phyloP scores from a whole-genome alignment of 2,329 filamentous ascomycete genomes.

The Fusarium dimerum region DNA sequence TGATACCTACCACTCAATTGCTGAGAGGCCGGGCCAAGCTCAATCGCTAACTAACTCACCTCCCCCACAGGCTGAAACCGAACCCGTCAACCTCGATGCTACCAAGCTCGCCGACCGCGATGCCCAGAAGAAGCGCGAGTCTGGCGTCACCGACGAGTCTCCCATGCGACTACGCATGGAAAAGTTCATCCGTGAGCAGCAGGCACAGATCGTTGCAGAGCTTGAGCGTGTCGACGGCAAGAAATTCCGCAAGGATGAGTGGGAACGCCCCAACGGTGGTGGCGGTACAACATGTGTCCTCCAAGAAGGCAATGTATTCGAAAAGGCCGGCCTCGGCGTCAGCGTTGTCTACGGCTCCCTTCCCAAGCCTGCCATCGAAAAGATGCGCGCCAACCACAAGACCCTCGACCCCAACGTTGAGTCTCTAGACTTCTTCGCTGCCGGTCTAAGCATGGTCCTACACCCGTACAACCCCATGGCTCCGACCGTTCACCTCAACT shows the following conservation, averaged over 20 bases:
- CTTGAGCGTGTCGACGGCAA: constrained; percentile 83
- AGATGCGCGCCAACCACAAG: constrained; percentile 95
- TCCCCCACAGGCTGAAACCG: constrained; percentile 40
- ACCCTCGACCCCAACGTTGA: constrained; percentile 78
- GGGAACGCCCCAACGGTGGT: constrained; percentile 84
- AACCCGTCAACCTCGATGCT: constrained; percentile 54
- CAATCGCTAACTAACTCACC: constrained; percentile 15
- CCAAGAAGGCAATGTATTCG: constrained; percentile 95
- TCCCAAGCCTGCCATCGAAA: constrained; percentile 81
- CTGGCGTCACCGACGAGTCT: constrained; percentile 67
- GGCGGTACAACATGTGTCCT: constrained; percentile 93
- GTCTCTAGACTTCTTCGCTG: constrained; percentile 90
- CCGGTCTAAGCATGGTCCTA: constrained; percentile 87
- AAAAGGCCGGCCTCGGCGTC: constrained; percentile 95
- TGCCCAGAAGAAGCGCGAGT: constrained; percentile 74
- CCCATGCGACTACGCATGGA: constrained; percentile 99
- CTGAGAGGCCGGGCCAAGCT: background rate
- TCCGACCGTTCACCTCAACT: constrained; percentile 96
- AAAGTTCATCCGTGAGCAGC: constrained; percentile 89
- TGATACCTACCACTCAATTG: background rate
- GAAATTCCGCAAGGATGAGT: constrained; percentile 81
- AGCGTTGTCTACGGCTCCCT: constrained; percentile 92
- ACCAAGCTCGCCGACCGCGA: constrained; percentile 84
- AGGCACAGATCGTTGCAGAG: constrained; percentile 81
- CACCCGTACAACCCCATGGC: constrained; percentile 96